Evolutionary conservation across 805 yeast species (phyloP).

Genomic region (Clavispora santaluciae): DNA sequence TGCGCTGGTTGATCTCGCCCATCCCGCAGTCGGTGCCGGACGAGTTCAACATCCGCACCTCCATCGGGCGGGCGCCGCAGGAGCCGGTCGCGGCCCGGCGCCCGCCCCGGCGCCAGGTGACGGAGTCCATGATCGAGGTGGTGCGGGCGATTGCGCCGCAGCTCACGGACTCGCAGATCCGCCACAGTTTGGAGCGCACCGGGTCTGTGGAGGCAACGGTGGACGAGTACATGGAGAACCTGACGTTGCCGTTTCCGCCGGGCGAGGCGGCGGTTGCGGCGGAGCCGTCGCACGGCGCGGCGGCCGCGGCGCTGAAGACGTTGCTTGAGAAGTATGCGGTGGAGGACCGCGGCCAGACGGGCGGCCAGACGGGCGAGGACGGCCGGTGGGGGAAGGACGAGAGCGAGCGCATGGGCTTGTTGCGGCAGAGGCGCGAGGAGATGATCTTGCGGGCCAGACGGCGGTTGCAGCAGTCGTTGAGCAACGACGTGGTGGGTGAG

Average conservation of each 20-base stretch:
- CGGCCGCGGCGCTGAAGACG: slow-evolving; percentile 4
- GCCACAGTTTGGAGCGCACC: slow-evolving; percentile 65
- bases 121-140: slow-evolving; percentile 73
- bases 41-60: slow-evolving; percentile 11
- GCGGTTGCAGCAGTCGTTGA: slow-evolving; percentile 42
- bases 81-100: slow-evolving; percentile 12
- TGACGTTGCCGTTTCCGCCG: slow-evolving; percentile 56
- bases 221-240: slow-evolving; percentile 60
- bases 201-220: slow-evolving; percentile 82
- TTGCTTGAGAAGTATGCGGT: slow-evolving; percentile 42
- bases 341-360: slow-evolving; percentile 17
- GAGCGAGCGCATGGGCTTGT: slow-evolving; percentile 10
- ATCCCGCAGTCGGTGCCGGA: slow-evolving; percentile 39
- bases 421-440: slow-evolving; percentile 30
- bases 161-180: slow-evolving; percentile 63
- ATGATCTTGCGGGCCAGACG: slow-evolving; percentile 40
- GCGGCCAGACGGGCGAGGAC: slow-evolving; percentile 25
- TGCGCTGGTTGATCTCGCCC: slow-evolving; percentile 63
- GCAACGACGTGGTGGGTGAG: slow-evolving; percentile 19
- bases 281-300: slow-evolving; percentile 7
- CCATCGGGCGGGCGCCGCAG: neutral
- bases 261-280: slow-evolving; percentile 15
- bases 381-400: slow-evolving; percentile 22
- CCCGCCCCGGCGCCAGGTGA: slow-evolving; percentile 44
- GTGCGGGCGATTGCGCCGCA: slow-evolving; percentile 81